Base-by-base conservation (phyloP, 106 monocot genomes). In the Dendrobium chrysotoxum region DNA sequence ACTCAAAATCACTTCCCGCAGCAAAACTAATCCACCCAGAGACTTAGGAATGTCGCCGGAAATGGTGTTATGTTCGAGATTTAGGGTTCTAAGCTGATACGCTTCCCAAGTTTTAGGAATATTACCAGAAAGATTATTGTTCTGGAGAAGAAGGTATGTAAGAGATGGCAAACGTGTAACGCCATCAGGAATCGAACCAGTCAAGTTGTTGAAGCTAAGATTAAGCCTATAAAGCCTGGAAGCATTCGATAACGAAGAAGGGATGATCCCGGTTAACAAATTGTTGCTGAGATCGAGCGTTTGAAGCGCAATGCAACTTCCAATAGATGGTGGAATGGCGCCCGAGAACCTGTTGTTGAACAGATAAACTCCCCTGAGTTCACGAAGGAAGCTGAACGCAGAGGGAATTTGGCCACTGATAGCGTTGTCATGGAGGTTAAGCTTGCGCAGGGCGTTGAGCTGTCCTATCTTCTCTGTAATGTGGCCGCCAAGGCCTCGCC, bases 331-430 rank as follows among this genome's bases (percentile, higher is more conserved):
- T 4, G 92, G 93, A 20, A 96, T 86, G 9, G 84, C 5, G 41
- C 96, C 91, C 0, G 96, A 89, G 53, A 96, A 66, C 21, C 85
- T 84, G 35, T 96, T 96, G 72, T 90, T 96, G 88, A 96, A 96
- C 45, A 96, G 87, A 61, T 96, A 87, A 28, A 96, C 28, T n/a
- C 93, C 96, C 61, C 93, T 35, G 81, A 96, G 88, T 26, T 84
- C 73, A 9, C 80, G 81, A 15, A 96, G 91, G 75, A 90, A 89
- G 17, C 88, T 90, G 30, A 96, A 28, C 7, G 88, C 39, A 4
- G 84, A 6, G 28, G 96, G 96, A 71, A 96, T 85, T 5, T 58
- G 81, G 10, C 96, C 96, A 7, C 77, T 77, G 80, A 96, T 82
- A 81, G 58, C 30, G 41, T 96, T 96, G 78, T 93, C 91, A 50